Evolutionary conservation across 2,329 filamentous ascomycete genomes (phyloP), one percentile per base, ranked within the genome.

Genomic region (Fusarium subtropicale): DNA sequence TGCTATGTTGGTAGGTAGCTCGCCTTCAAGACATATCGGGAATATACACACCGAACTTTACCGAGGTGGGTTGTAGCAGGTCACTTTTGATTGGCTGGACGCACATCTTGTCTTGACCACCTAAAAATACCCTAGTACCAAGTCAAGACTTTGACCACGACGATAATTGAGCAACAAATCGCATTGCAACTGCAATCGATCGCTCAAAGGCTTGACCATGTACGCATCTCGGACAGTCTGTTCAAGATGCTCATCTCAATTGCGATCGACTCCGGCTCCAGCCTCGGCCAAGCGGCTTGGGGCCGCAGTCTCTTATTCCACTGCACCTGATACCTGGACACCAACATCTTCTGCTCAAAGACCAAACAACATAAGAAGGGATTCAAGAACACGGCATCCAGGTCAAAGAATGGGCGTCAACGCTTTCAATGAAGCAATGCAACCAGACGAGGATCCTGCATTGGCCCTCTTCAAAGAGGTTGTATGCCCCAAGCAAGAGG

Each of bases 401-500:
- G 28, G 31, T 4, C 24, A 48, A 20, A 57, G 33, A 20, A 41
- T 24, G 38, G 54, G 58, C 13, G 11, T 58, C 22, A 26, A 48
- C 20, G 20, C 60, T 9, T 68, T 60, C 24, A 56, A 52, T 24
- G 31, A 66, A 8, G 45, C 58, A 15, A 26, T 56, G 7, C 71
- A 52, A 12, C 12, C 48, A 8, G 33, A 61, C 0, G 56, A 72
- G 36, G 75, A 75, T 11, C 60, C 75, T 7, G 75, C 77, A 28
- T 44, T 80, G 38, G 77, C 76, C 2, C 62, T 80, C 18, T 80
- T 80, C 74, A 78, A 79, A 46, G 76, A 80, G 15, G 77, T 80
- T n/a, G 76, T 79, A 52, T 74, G 70, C 16, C 71, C 46, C 16
- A 46, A 38, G 22, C 38, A 60, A 31, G 31, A 60, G 39, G 26